Percentiles rank a stretch among this genome's conserved stretches.
These are phyloP conservation scores for Pichia sporocuriosa DNA, from an alignment of 805 yeast species.

Conservation along the genomic window DNA sequence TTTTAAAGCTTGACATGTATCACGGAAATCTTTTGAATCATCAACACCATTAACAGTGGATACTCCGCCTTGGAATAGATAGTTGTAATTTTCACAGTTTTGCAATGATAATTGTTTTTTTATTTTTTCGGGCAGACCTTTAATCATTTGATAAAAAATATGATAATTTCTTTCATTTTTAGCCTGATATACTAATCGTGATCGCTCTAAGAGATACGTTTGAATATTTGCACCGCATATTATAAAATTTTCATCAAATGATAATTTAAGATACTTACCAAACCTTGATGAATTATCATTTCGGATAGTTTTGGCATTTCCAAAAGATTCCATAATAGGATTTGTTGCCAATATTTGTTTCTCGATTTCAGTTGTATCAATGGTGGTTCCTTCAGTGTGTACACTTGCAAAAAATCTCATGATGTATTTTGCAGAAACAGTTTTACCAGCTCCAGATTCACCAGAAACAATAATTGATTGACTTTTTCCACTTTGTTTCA, in stretches of 20 bases:
- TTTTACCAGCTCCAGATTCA: constrained; percentile 98
- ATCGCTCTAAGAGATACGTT: constrained; percentile 87
- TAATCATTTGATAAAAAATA: constrained; percentile 82
- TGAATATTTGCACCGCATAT: constrained; percentile 93
- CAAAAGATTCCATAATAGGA: constrained; percentile 97
- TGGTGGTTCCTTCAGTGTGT: constrained; percentile 57
- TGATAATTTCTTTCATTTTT: constrained; percentile 84
- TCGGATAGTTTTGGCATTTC: constrained; percentile 95
- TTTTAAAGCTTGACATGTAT: constrained; percentile 67
- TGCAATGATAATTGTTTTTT: constrained; percentile 55
- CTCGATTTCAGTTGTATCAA: constrained; percentile 52
- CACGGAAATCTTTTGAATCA: constrained; percentile 69
- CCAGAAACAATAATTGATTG: constrained; percentile 98
- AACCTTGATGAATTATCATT: constrained; percentile 97
- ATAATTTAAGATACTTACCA: constrained; percentile 89
- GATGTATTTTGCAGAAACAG: constrained; percentile 93
- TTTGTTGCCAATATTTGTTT: constrained; percentile 92
- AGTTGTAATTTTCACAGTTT: constrained; percentile 61
- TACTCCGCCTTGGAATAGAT: constrained; percentile 81
- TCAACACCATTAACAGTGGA: constrained; percentile 66
- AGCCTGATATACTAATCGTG: constrained; percentile 91
- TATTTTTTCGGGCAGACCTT: constrained; percentile 59
- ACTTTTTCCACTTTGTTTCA: constrained; percentile 75
- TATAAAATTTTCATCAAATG: constrained; percentile 64
- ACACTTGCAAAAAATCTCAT: constrained; percentile 97